phyloP scores from a whole-genome alignment of 2,329 filamentous ascomycete species.

The Reticulascus tulasneorum region DNA sequence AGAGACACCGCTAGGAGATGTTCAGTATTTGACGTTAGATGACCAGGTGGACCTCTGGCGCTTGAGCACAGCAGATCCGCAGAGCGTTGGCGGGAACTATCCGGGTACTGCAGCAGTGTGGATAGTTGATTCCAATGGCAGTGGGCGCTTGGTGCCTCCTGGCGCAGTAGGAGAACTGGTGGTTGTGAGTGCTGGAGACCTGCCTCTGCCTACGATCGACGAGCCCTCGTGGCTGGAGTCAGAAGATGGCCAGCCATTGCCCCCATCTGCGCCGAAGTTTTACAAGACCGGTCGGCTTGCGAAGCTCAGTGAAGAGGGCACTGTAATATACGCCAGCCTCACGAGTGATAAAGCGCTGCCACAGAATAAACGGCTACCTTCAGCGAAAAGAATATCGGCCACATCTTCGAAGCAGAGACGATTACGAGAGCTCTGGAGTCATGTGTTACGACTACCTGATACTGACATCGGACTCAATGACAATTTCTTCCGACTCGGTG shows the following conservation, averaged over 20 bases:
- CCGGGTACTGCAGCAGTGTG: constrained; percentile 27
- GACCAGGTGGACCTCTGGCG: constrained; percentile 28
- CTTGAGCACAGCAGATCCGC: constrained; percentile 20
- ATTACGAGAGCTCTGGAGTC: constrained; percentile 45
- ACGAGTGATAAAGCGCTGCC: constrained; percentile 11
- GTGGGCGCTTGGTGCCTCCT: constrained; percentile 30
- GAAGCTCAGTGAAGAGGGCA: constrained; percentile 28
- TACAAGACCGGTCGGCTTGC: constrained; percentile 38
- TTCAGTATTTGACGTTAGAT: constrained; percentile 28
- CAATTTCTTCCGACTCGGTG: constrained; percentile 58
- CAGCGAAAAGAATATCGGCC: constrained; percentile 29
- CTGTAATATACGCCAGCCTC: constrained; percentile 25
- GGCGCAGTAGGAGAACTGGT: constrained; percentile 42
- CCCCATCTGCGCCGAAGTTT: constrained; percentile 18
- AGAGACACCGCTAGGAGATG: constrained; percentile 25
- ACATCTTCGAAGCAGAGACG: constrained; percentile 38
- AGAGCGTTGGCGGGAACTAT: constrained; percentile 19
- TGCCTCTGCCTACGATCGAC: constrained; percentile 20
- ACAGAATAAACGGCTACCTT: no score
- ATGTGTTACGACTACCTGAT: constrained; percentile 38
- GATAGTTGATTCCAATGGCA: constrained; percentile 34
- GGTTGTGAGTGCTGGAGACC: constrained; percentile 25
- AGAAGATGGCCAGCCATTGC: constrained; percentile 8
- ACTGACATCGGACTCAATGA: constrained; percentile 49
- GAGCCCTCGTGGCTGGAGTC: constrained; percentile 24